These are phyloP conservation scores for Cenchrus americanus DNA, from an alignment of 176 grass and related monocot species.

Conservation along the genomic window DNA sequence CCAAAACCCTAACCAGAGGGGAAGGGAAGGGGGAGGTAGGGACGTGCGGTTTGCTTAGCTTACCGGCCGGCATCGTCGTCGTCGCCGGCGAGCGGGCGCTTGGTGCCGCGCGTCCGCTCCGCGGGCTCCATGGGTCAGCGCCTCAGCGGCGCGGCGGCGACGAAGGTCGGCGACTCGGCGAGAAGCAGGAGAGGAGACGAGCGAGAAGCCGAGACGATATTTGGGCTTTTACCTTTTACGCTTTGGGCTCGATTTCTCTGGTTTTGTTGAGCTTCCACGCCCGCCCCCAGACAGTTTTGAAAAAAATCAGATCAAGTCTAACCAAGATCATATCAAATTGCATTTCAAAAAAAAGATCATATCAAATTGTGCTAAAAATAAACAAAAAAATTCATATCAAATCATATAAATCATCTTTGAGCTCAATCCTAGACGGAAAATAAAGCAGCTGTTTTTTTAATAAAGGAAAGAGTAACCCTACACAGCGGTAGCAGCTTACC, in stretches of 20 bases:
- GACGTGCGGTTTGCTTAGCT: constrained; percentile 31
- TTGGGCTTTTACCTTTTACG: no score
- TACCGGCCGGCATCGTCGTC: constrained; percentile 55
- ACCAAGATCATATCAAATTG: no score
- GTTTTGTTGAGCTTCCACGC: neutral
- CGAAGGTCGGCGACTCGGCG: constrained; percentile 22
- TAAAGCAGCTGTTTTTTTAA: no score
- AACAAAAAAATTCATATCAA: no score
- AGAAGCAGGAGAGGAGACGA: neutral
- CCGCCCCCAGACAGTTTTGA: no score
- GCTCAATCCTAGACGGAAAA: no score
- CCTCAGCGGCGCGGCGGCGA: neutral
- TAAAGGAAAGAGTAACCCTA: no score
- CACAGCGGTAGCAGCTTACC: no score
- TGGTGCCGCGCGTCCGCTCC: constrained; percentile 46
- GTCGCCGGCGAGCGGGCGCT: constrained; percentile 35
- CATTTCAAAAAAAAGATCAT: no score
- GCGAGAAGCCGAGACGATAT: neutral
- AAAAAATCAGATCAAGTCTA: no score
- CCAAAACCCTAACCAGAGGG: constrained; percentile 36
- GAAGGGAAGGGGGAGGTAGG: neutral
- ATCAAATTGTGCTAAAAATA: no score
- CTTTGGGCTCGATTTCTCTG: neutral
- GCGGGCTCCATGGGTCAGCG: constrained; percentile 43
- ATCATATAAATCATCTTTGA: no score